Percentiles rank a stretch among this genome's conserved stretches.
Conservation (phyloP, 1,284 basidiomycete genomes). For the Hemileia vastatrix region DNA sequence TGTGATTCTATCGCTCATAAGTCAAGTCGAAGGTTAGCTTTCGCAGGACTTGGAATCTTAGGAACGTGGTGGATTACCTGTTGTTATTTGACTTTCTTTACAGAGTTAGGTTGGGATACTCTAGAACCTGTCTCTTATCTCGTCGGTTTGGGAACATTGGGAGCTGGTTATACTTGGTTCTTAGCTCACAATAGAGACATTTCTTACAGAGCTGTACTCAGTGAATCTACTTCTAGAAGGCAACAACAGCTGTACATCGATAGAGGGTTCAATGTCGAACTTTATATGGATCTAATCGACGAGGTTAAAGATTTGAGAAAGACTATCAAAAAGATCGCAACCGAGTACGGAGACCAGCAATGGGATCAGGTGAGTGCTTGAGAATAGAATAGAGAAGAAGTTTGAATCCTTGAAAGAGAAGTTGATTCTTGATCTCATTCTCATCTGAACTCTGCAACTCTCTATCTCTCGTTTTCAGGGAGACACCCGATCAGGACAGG, state of each 20-base stretch:
- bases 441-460: background rate
- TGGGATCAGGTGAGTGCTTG: constrained; percentile 30
- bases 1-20: too few species aligned
- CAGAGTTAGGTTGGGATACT: constrained; percentile 32
- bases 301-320: constrained; percentile 34
- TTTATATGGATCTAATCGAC: constrained; percentile 29
- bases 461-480: constrained; percentile 2
- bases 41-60: constrained; percentile 32
- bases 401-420: too few species aligned
- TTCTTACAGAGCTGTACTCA: constrained; percentile 35
- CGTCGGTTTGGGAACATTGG: constrained; percentile 33
- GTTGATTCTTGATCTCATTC: too few species aligned
- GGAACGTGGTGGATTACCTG: constrained; percentile 34
- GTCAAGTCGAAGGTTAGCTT: constrained; percentile 31
- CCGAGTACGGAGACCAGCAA: constrained; percentile 35
- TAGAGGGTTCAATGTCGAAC: constrained; percentile 34
- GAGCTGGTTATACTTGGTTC: constrained; percentile 37
- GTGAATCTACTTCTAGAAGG: constrained; percentile 34
- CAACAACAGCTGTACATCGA: constrained; percentile 35
- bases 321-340: constrained; percentile 34
- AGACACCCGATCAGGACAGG: constrained; percentile 30
- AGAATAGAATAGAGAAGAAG: too few species aligned
- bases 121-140: constrained; percentile 34
- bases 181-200: constrained; percentile 37
- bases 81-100: constrained; percentile 34